Evolutionary conservation across 441 rosid species (phyloP).

Genomic region (Mallotus japonicus): DNA sequence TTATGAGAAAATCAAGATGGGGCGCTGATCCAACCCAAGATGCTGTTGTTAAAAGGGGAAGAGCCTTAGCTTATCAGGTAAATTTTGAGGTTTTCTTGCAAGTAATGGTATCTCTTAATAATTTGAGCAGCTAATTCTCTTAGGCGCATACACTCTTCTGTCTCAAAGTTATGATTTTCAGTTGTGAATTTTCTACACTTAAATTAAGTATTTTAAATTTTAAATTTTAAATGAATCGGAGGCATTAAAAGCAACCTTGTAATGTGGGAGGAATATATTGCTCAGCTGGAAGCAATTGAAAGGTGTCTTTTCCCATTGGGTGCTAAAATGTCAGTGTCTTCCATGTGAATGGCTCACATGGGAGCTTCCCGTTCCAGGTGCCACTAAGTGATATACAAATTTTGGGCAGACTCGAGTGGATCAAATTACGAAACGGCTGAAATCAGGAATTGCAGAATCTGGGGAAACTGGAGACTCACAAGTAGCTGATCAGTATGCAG

Average conservation of each 20-base stretch:
- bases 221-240: constrained; percentile 24
- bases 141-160: too few relatives aligned
- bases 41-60: constrained; percentile 51
- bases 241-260: constrained; percentile 35
- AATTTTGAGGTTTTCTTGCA: not conserved
- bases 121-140: not conserved
- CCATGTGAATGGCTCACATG: constrained; percentile 57
- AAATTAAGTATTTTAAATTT: constrained; percentile 9
- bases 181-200: not conserved
- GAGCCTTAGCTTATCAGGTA: constrained; percentile 90
- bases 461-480: constrained; percentile 32
- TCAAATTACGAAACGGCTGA: constrained; percentile 65
- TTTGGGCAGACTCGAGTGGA: constrained; percentile 93
- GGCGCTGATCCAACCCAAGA: constrained; percentile 71
- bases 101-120: not conserved
- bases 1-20: constrained; percentile 82
- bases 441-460: constrained; percentile 48
- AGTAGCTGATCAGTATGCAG: constrained; percentile 31
- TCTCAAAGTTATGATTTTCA: constrained; percentile 3
- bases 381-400: constrained; percentile 66
- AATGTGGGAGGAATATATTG: constrained; percentile 42
- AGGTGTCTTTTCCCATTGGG: constrained; percentile 39
- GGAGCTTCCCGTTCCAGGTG: constrained; percentile 69
- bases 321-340: constrained; percentile 46
- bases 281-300: constrained; percentile 41